phyloP scores from a whole-genome alignment of 2,329 filamentous ascomycete genomes.

The Monosporascus sp. region DNA sequence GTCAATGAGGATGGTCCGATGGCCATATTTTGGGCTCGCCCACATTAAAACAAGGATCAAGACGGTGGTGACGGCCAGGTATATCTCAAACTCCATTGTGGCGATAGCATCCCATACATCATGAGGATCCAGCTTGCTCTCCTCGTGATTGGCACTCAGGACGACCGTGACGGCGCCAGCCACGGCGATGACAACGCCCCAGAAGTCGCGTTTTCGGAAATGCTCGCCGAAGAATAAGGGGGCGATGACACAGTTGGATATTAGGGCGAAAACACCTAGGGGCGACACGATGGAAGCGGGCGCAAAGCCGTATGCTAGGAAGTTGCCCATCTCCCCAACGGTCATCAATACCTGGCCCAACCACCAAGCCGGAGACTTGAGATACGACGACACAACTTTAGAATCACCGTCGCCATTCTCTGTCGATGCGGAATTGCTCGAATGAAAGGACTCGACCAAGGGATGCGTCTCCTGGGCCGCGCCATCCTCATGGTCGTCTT shows the following conservation, averaged over 20 bases:
- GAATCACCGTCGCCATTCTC: slow-evolving; percentile 30
- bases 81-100: slow-evolving; percentile 83
- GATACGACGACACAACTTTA: slow-evolving; percentile 62
- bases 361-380: slow-evolving; percentile 96
- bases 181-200: slow-evolving; percentile 83
- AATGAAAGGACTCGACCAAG: slow-evolving; percentile 46
- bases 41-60: slow-evolving; percentile 76
- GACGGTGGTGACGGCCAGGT: slow-evolving; percentile 68
- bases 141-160: slow-evolving; percentile 80
- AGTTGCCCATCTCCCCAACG: slow-evolving; percentile 90
- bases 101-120: slow-evolving; percentile 89
- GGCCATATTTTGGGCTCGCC: slow-evolving; percentile 78
- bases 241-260: slow-evolving; percentile 96
- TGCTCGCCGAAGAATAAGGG: slow-evolving; percentile 88
- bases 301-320: slow-evolving; percentile 94
- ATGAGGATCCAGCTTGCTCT: slow-evolving; percentile 84
- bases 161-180: slow-evolving; percentile 88
- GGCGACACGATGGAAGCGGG: slow-evolving; percentile 96
- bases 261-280: slow-evolving; percentile 89
- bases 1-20: slow-evolving; percentile 83
- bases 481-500: slow-evolving; percentile 29
- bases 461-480: slow-evolving; percentile 43
- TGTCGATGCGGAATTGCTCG: slow-evolving; percentile 34
- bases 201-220: slow-evolving; percentile 78
- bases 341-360: slow-evolving; percentile 87